Base-by-base conservation (phyloP, 169 alveolate genomes). In the Eimeria zaria region DNA sequence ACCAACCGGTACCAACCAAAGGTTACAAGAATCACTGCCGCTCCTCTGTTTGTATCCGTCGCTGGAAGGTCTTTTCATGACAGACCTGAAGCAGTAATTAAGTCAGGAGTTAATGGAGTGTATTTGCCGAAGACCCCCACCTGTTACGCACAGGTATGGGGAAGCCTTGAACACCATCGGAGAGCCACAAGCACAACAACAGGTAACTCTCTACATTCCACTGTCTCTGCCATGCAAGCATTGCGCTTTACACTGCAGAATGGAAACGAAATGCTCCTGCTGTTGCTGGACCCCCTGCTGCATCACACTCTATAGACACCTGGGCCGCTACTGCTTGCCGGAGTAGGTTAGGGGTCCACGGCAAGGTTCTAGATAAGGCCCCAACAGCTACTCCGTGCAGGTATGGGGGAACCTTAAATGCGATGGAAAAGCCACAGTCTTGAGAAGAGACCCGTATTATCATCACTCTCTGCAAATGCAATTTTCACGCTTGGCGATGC, bases 251-350 rank as follows among this genome's bases (percentile, higher is more conserved):
- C 64, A 46, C 4, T 27, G 24, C 89, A 53, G 89, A 51, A 27
- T 30, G 89, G 89, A 81, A 81, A 81, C 67, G 46, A 53, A 81
- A 30, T 46, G 71, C 69, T 62, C 89, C 60, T 80, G 71, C 69
- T 51, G 78, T 33, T n/a, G 89, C 89, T 80, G 48, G 27, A 30
- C 67, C 69, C 89, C 48, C 67, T 80, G 89, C 89, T 51, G 69
- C 89, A 80, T 2, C 44, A 53, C 71, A 80, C 71, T 81, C 27
- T 33, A 48, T 33, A 48, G 89, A 81, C 87, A 76, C 60, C 87
- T 24, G 44, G 39, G 87, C 85, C 18, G 78, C 81, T 30, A 67
- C 78, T 67, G 78, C 78, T 67, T 67, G 78, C 48, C 24, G 78
- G 46, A 33, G 78, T n/a, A 67, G 46, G 78, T 67, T 44, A 76